Evolutionary conservation across 1,284 basidiomycete genomes (phyloP), one percentile per base, ranked within the genome.

Genomic region (Blastosporella zonata): DNA sequence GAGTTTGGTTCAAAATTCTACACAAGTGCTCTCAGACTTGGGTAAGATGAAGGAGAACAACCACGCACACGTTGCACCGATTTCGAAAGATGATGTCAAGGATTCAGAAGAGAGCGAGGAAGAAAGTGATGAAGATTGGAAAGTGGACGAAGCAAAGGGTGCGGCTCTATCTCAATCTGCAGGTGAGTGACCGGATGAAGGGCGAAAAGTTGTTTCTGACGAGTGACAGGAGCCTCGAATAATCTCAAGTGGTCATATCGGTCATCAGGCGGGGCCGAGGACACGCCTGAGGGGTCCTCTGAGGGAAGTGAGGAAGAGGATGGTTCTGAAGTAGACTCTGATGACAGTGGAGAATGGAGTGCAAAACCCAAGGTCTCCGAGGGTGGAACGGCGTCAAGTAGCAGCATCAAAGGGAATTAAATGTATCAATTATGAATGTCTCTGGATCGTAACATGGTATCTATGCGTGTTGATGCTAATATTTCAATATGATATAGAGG

Each of bases 401-500:
- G 37, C 37, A 23, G 5, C 10, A 18, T 15, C 18, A 28, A 35
- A 13, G 7, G 18, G 22, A 9, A 13, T 3, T 2, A 22, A 12
- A 37, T 20, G 36, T 37, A 6, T 6, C 8, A 17, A 37, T 9
- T 22, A 37, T 12, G 6, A 22, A 22, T 9, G 21, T 37, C 21
- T 5, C 3, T 21, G n/a, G 6, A 12, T 1, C 36, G 35, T 38
- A 21, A 38, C 25, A 25, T 50, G 53, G 54, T 53, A 55, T 57
- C 39, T 53, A 47, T 33, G 15, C 35, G 33, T 42, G 7, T 27
- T 25, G 21, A 34, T n/a, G 15, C 56, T 64, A 72, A 49, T 72
- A 71, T 55, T 72, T 89, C 55, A 86, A 65, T 55, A 88, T 87
- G 63, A 89, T 86, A 66, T 87, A 89, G 12, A 89, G 62, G 18